Evolutionary conservation across 352 stramenopile species (phyloP).

Genomic region (Phytophthora multivora): DNA sequence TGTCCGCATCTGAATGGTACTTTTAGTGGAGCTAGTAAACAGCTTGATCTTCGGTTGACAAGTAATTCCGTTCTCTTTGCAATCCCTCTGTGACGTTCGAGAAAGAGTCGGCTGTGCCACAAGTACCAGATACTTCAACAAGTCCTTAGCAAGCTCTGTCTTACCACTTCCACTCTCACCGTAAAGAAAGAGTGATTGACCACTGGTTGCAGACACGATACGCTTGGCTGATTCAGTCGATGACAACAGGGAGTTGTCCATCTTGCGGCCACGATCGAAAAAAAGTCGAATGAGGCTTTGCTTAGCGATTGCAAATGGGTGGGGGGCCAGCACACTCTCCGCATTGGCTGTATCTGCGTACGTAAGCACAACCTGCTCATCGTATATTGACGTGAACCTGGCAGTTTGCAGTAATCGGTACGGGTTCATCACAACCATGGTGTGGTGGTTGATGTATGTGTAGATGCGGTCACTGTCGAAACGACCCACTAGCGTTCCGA

Average conservation of each 20-base stretch:
- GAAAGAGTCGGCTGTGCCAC: constrained; percentile 49
- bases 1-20: constrained; percentile 81
- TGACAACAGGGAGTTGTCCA: background rate
- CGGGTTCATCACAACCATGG: constrained; percentile 75
- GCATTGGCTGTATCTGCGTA: constrained; percentile 58
- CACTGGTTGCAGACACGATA: background rate
- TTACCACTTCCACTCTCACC: constrained; percentile 81
- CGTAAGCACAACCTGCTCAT: constrained; percentile 74
- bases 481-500: constrained; percentile 32
- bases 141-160: constrained; percentile 76
- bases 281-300: constrained; percentile 57
- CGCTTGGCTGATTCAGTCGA: constrained; percentile 1
- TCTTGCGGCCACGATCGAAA: constrained; percentile 21
- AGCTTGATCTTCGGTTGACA: constrained; percentile 53
- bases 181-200: constrained; percentile 51
- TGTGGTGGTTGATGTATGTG: constrained; percentile 63
- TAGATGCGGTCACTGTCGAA: constrained; percentile 65
- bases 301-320: constrained; percentile 81
- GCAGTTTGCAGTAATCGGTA: constrained; percentile 73
- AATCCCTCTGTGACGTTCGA: background rate
- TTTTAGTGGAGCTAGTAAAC: constrained; percentile 86
- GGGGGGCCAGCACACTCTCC: constrained; percentile 46
- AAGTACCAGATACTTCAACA: constrained; percentile 80
- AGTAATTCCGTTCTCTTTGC: background rate
- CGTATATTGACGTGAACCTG: constrained; percentile 84